Percentiles rank a stretch among this genome's conserved stretches.
phyloP scores from a whole-genome alignment of 768 basidiomycete species.

The Auricularia auricula-judae region DNA sequence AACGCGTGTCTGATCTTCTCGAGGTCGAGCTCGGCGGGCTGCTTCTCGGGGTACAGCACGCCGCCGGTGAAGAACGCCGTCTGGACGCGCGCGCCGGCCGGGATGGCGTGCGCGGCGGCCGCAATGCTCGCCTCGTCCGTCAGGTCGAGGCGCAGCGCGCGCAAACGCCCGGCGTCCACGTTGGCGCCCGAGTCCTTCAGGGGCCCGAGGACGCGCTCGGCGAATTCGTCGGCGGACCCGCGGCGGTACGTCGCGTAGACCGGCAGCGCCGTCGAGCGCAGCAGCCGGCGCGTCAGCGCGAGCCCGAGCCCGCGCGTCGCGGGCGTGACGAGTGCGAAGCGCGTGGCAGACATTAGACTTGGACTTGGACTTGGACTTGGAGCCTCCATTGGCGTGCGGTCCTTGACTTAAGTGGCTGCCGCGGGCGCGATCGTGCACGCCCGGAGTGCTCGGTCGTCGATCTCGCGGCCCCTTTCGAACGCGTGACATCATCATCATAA shows the following conservation, averaged over 20 bases:
- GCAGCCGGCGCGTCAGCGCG: slow-evolving; percentile 42
- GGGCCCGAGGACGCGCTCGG: slow-evolving; percentile 30
- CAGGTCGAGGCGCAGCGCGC: slow-evolving; percentile 39
- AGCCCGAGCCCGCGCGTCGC: slow-evolving; percentile 47
- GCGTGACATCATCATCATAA: too few relatives aligned
- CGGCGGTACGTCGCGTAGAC: slow-evolving; percentile 46
- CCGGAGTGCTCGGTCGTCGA: too few relatives aligned
- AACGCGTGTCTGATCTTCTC: slow-evolving; percentile 33
- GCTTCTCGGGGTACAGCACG: slow-evolving; percentile 43
- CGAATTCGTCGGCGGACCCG: slow-evolving; percentile 24
- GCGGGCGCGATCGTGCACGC: too few relatives aligned
- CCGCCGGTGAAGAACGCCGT: slow-evolving; percentile 48
- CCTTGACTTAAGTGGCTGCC: too few relatives aligned
- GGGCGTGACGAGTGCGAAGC: slow-evolving; percentile 43
- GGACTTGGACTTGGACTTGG: background rate
- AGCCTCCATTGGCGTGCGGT: too few relatives aligned
- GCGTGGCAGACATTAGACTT: slow-evolving; percentile 8
- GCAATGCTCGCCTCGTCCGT: slow-evolving; percentile 40
- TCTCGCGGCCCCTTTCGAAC: too few relatives aligned
- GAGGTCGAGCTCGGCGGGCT: slow-evolving; percentile 36
- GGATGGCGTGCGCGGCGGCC: slow-evolving; percentile 33
- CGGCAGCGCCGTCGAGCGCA: slow-evolving; percentile 37
- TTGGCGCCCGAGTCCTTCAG: slow-evolving; percentile 18
- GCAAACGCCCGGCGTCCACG: slow-evolving; percentile 33
- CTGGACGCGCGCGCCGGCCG: slow-evolving; percentile 33